These are phyloP conservation scores for Aspergillus indologenus DNA, from an alignment of 495 filamentous ascomycete species.

Conservation along the genomic window DNA sequence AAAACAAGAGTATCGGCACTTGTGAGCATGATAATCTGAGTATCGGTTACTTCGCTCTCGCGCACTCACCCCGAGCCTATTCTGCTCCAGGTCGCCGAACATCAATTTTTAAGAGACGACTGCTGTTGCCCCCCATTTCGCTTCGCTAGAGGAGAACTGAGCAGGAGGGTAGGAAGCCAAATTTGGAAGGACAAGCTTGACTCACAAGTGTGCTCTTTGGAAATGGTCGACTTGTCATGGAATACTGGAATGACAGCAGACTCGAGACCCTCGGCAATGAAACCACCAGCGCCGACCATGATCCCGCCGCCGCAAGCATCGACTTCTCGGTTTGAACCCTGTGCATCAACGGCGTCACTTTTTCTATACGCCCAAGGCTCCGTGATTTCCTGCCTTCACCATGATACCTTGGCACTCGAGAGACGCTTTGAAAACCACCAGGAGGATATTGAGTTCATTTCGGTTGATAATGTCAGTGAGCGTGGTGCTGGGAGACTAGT, in stretches of 20 bases:
- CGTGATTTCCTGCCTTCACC: slow-evolving; percentile 75
- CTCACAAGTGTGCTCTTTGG: neutral
- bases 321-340: slow-evolving; percentile 70
- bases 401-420: slow-evolving; percentile 89
- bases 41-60: neutral
- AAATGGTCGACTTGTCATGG: slow-evolving; percentile 35
- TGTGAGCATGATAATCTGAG: neutral
- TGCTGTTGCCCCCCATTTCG: neutral
- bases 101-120: neutral
- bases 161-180: too few relatives aligned
- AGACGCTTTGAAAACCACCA: slow-evolving; percentile 76
- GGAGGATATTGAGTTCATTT: slow-evolving; percentile 77
- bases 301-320: slow-evolving; percentile 33
- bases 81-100: neutral
- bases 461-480: slow-evolving; percentile 91
- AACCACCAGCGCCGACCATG: slow-evolving; percentile 43
- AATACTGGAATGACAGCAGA: slow-evolving; percentile 29
- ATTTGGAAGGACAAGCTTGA: too few relatives aligned
- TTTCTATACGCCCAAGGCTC: slow-evolving; percentile 83
- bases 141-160: too few relatives aligned
- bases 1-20: neutral
- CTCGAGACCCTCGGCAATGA: slow-evolving; percentile 26
- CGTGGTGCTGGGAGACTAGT: slow-evolving; percentile 79
- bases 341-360: slow-evolving; percentile 80
- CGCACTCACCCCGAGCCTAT: neutral